Conservation (phyloP, 352 stramenopile species). For the Albugo laibachii region DNA sequence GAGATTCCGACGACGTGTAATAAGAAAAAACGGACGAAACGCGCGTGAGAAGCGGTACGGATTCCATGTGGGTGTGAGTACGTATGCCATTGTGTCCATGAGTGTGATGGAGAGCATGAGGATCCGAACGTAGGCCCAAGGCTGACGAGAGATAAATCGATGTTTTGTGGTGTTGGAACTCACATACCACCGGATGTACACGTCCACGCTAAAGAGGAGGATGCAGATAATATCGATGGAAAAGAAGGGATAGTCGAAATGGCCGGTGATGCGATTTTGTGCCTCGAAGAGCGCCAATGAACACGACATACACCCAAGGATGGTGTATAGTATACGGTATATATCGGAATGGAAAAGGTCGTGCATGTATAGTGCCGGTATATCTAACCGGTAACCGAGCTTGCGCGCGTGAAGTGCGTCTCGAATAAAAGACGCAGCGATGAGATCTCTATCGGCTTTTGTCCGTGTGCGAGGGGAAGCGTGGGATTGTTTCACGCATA, state of each 20-base stretch:
- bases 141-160: conserved; percentile 53
- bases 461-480: neutral
- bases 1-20: conserved; percentile 53
- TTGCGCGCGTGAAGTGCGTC: conserved; percentile 71
- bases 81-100: conserved; percentile 26
- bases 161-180: conserved; percentile 59
- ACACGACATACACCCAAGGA: conserved; percentile 43
- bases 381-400: conserved; percentile 58
- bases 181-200: conserved; percentile 66
- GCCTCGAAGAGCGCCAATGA: conserved; percentile 42
- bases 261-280: conserved; percentile 1
- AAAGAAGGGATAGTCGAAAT: conserved; percentile 11
- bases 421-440: conserved; percentile 57
- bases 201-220: conserved; percentile 31
- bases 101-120: conserved; percentile 29
- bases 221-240: conserved; percentile 44
- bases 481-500: conserved; percentile 3
- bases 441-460: conserved; percentile 47
- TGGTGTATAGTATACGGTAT: conserved; percentile 48
- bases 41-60: conserved; percentile 45
- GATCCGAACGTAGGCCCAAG: conserved; percentile 48
- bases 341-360: conserved; percentile 51
- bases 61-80: conserved; percentile 24
- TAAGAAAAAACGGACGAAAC: conserved; percentile 61
- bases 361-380: conserved; percentile 39